These are phyloP conservation scores for Heliamphora pulchella DNA, from an alignment of 179 eudicot species.

Conservation along the genomic window DNA sequence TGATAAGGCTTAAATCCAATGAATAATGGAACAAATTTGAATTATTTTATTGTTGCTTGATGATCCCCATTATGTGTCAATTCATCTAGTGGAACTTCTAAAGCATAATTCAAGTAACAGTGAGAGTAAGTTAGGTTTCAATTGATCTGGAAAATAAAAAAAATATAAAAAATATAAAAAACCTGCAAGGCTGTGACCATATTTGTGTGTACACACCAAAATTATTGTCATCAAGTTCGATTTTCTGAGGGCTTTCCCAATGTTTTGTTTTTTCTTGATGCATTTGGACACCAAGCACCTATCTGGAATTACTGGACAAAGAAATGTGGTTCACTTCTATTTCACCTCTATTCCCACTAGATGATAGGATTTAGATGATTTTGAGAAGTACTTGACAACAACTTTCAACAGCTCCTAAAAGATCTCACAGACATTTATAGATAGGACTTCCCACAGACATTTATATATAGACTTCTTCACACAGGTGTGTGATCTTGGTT, in stretches of 20 bases:
- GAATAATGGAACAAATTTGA: neutral
- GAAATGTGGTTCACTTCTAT: neutral
- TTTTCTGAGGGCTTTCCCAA: neutral
- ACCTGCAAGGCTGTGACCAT: neutral
- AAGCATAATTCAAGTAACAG: neutral
- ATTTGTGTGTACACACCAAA: neutral
- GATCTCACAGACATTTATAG: too few relatives aligned
- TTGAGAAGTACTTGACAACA: neutral
- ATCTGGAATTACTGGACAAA: neutral
- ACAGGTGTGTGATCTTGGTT: neutral
- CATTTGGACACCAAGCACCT: constrained; percentile 13
- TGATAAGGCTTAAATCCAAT: neutral
- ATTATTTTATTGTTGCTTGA: neutral
- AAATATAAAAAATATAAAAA: neutral
- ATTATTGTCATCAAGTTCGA: neutral
- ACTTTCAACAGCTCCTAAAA: neutral
- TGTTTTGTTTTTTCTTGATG: neutral
- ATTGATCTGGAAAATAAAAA: neutral
- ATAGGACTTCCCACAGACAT: too few relatives aligned
- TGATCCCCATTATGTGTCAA: neutral
- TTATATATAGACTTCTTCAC: too few relatives aligned
- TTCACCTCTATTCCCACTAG: constrained; percentile 8
- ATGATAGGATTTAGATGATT: neutral
- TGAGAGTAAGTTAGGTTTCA: neutral
- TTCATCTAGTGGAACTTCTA: neutral